These are phyloP conservation scores for Metschnikowia continentalis DNA, from an alignment of 805 yeast genomes.

Conservation along the genomic window DNA sequence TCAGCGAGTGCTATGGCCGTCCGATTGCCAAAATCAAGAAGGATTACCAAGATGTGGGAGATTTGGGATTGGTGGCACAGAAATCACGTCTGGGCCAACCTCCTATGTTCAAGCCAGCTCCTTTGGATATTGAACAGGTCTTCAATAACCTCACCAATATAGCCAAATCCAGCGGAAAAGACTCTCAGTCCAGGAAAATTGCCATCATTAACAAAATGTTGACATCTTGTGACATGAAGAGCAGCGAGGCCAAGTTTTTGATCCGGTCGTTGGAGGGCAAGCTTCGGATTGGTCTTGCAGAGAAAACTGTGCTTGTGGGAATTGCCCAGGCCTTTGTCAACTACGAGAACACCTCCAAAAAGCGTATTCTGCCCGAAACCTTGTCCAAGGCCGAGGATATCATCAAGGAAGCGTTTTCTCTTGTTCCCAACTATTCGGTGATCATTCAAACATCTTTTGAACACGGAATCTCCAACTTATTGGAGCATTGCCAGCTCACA, in stretches of 20 bases:
- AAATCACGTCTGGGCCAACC: conserved; percentile 81
- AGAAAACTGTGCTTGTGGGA: conserved; percentile 81
- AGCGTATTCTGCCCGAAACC: conserved; percentile 35
- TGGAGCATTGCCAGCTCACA: conserved; percentile 65
- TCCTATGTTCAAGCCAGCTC: conserved; percentile 88
- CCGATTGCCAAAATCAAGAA: conserved; percentile 63
- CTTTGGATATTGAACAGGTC: conserved; percentile 69
- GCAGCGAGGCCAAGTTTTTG: conserved; percentile 78
- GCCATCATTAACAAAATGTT: conserved; percentile 76
- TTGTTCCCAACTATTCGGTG: conserved; percentile 84
- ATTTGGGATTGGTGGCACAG: conserved; percentile 84
- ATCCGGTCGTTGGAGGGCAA: conserved; percentile 92
- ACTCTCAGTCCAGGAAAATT: conserved; percentile 76
- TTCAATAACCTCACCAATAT: conserved; percentile 71
- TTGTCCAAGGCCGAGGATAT: conserved; percentile 68
- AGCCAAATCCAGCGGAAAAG: conserved; percentile 73
- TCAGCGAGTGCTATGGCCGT: conserved; percentile 87
- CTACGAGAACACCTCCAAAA: conserved; percentile 41
- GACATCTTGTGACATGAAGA: conserved; percentile 72
- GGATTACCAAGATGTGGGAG: conserved; percentile 79
- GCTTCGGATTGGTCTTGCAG: conserved; percentile 88
- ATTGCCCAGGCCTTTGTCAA: conserved; percentile 77
- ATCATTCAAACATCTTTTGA: conserved; percentile 63
- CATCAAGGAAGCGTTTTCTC: conserved; percentile 82
- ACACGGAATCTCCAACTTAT: conserved; percentile 62